phyloP scores from a whole-genome alignment of 345 rosid species.

The Arabidopsis arenosa region DNA sequence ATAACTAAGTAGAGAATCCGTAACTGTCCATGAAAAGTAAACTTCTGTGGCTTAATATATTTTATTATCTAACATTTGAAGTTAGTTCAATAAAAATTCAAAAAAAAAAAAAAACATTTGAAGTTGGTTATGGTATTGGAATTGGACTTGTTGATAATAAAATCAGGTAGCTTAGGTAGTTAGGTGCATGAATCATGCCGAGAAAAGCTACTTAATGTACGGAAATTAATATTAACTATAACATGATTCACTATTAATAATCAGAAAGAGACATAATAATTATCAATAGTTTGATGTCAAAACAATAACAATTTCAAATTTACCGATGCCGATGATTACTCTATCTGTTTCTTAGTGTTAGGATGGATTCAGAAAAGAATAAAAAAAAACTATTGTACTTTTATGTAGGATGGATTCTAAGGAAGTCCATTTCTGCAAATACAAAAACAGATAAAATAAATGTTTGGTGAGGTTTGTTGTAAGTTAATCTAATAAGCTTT shows the following conservation, averaged over 20 bases:
- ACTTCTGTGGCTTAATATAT: too few species aligned
- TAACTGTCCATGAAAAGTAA: too few species aligned
- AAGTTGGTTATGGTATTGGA: constrained; percentile 3
- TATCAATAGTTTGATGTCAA: neutral
- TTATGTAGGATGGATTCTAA: too few species aligned
- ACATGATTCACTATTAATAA: neutral
- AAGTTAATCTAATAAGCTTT: too few species aligned
- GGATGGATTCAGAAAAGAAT: too few species aligned
- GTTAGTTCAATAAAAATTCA: too few species aligned
- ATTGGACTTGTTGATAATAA: constrained; percentile 12
- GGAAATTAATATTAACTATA: neutral
- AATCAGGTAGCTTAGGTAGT: constrained; percentile 1
- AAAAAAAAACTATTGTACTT: too few species aligned
- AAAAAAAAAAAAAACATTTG: neutral
- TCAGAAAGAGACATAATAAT: neutral
- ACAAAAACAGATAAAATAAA: too few species aligned
- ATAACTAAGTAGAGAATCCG: too few species aligned
- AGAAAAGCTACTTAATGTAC: neutral
- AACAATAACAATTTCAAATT: neutral
- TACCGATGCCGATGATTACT: neutral
- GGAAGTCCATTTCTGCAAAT: too few species aligned
- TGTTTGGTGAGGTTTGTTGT: too few species aligned
- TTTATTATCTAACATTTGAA: too few species aligned
- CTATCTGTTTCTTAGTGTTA: neutral
- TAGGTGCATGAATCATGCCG: constrained; percentile 26